phyloP scores from a whole-genome alignment of 2,329 filamentous ascomycete species.

The Fonsecaea pedrosoi region DNA sequence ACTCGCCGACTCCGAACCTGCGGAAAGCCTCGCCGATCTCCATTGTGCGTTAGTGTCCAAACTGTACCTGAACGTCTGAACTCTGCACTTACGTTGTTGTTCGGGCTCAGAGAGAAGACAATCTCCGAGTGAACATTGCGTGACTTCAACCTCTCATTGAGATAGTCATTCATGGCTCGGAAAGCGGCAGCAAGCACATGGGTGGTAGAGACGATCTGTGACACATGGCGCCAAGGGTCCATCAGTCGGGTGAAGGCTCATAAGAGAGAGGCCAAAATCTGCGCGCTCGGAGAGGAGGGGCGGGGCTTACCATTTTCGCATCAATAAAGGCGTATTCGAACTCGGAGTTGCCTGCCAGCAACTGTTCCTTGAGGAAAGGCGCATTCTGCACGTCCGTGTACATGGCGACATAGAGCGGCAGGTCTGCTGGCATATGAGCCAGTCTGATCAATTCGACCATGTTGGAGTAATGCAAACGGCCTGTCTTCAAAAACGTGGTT shows the following conservation, averaged over 20 bases:
- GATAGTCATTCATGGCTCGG: conserved; percentile 72
- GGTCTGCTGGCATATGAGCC: conserved; percentile 73
- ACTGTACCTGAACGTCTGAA: conserved; percentile 53
- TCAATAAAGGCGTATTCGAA: conserved; percentile 97
- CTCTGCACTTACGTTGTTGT: conserved; percentile 67
- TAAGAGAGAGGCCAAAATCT: no score
- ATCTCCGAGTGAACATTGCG: conserved; percentile 89
- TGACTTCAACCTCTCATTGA: conserved; percentile 70
- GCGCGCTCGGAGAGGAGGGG: background rate
- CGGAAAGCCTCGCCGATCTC: conserved; percentile 93
- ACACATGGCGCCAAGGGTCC: conserved; percentile 1
- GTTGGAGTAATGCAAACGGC: background rate
- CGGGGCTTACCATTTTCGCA: conserved; percentile 69
- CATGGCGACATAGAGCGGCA: conserved; percentile 74
- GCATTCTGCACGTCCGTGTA: conserved; percentile 81
- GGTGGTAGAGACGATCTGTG: conserved; percentile 70
- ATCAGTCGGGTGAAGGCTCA: background rate
- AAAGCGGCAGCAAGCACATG: conserved; percentile 79
- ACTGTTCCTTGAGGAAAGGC: conserved; percentile 77
- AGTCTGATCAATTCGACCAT: conserved; percentile 71
- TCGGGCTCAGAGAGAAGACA: conserved; percentile 78
- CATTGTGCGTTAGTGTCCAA: conserved; percentile 1
- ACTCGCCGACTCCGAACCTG: conserved; percentile 78
- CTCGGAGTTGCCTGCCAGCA: conserved; percentile 80
- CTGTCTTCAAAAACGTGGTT: background rate